These are phyloP conservation scores for Apiospora kogelbergensis DNA, from an alignment of 2,329 filamentous ascomycete genomes.

Conservation along the genomic window DNA sequence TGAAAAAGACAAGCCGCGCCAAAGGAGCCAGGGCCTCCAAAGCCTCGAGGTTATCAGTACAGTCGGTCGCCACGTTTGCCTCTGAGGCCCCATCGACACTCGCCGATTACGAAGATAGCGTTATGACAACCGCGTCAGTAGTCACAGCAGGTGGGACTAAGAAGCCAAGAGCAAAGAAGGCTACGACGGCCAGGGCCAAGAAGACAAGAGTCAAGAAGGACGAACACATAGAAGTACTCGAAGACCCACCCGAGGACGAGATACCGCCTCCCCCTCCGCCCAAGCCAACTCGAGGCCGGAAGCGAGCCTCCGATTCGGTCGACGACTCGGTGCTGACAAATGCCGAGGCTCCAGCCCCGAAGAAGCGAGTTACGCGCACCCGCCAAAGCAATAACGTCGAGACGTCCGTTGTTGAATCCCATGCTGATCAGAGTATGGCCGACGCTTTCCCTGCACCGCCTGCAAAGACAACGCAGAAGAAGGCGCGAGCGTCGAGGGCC, in stretches of 20 bases:
- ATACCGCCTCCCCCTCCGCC: conserved; percentile 32
- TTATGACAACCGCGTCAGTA: conserved; percentile 59
- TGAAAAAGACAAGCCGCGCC: conserved; percentile 55
- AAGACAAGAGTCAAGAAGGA: conserved; percentile 54
- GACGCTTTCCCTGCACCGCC: conserved; percentile 32
- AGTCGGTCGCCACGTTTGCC: conserved; percentile 51
- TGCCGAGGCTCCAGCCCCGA: conserved; percentile 51
- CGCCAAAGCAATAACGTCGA: conserved; percentile 47
- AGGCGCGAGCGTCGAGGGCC: conserved; percentile 43
- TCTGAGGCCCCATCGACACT: conserved; percentile 50
- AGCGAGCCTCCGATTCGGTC: conserved; percentile 61
- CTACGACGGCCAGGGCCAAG: conserved; percentile 44
- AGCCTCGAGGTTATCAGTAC: conserved; percentile 62
- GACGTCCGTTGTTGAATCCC: conserved; percentile 37
- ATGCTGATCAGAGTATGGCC: conserved; percentile 40
- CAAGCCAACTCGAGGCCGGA: conserved; percentile 55
- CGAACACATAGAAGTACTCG: conserved; percentile 48
- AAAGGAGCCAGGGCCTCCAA: conserved; percentile 65
- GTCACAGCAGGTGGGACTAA: conserved; percentile 55
- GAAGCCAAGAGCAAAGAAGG: conserved; percentile 55
- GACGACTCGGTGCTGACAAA: conserved; percentile 45
- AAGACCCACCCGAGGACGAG: conserved; percentile 36
- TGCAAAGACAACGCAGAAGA: conserved; percentile 40
- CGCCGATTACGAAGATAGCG: conserved; percentile 56
- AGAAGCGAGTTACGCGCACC: conserved; percentile 57